phyloP scores from a whole-genome alignment of 768 basidiomycete species.

The Glaciozyma martinii region DNA sequence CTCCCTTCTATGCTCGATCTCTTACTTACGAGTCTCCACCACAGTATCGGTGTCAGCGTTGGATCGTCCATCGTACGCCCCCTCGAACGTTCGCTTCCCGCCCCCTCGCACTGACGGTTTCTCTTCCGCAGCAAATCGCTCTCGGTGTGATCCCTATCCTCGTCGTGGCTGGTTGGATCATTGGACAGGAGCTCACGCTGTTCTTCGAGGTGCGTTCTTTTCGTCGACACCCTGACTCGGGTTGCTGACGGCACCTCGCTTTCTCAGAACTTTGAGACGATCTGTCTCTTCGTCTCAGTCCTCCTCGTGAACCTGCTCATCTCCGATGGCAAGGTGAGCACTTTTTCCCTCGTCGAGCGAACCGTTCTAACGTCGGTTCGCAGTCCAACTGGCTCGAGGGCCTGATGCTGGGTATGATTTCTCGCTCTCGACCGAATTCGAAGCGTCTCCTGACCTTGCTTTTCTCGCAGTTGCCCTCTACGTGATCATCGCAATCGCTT shows the following conservation, averaged over 20 bases:
- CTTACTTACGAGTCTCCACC: too few relatives aligned
- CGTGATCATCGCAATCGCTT: slow-evolving; percentile 68
- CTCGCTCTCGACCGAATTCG: not conserved
- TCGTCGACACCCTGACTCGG: not conserved
- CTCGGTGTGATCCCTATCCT: slow-evolving; percentile 60
- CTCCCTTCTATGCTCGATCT: too few relatives aligned
- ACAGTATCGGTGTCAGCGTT: slow-evolving; percentile 37
- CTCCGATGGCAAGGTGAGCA: slow-evolving; percentile 53
- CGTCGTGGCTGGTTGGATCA: slow-evolving; percentile 77
- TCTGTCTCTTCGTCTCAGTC: slow-evolving; percentile 76
- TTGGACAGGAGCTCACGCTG: slow-evolving; percentile 39
- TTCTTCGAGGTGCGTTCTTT: slow-evolving; percentile 26
- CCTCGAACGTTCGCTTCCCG: not conserved
- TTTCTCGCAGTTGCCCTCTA: slow-evolving; percentile 52
- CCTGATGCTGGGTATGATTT: slow-evolving; percentile 49
- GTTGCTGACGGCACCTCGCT: not conserved
- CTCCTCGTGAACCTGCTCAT: slow-evolving; percentile 70
- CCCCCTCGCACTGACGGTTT: not conserved
- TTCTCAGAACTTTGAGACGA: slow-evolving; percentile 71
- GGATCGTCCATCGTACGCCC: slow-evolving; percentile 39
- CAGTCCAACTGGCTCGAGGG: slow-evolving; percentile 85
- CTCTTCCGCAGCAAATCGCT: slow-evolving; percentile 13
- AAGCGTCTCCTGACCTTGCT: not conserved
- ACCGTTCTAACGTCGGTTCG: too few relatives aligned
- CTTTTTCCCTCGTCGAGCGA: too few relatives aligned